Evolutionary conservation across 1,284 basidiomycete genomes (phyloP).

Genomic region (Mycocalia duriaeana): DNA sequence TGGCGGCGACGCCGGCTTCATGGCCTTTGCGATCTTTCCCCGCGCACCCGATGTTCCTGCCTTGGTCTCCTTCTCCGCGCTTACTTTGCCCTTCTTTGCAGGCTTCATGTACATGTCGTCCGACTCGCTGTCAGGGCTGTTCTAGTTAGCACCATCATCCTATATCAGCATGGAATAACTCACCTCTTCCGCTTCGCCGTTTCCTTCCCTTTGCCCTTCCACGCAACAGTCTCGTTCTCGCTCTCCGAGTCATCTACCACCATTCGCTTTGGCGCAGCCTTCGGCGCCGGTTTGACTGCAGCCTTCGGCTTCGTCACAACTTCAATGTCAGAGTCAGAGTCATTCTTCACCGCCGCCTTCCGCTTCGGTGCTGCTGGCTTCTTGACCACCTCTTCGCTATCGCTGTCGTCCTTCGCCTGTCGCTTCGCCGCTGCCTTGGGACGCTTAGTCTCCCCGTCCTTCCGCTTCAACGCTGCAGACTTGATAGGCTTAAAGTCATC

Average conservation of each 20-base stretch:
- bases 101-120: no score
- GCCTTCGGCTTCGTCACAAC: constrained; percentile 10
- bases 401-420: constrained; percentile 11
- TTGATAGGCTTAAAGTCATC: constrained; percentile 78
- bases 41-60: no score
- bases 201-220: constrained; percentile 34
- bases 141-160: no score
- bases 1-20: constrained; percentile 45
- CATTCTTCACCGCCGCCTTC: constrained; percentile 28
- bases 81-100: no score
- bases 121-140: constrained; percentile 33
- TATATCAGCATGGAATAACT: no score
- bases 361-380: constrained; percentile 8
- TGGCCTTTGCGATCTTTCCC: constrained; percentile 50
- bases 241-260: constrained; percentile 11
- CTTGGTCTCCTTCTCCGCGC: no score
- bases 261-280: constrained; percentile 5
- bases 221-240: constrained; percentile 22
- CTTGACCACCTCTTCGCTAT: constrained; percentile 7
- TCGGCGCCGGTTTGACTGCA: neutral
- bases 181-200: constrained; percentile 54
- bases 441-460: no score
- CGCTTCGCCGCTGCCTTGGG: constrained; percentile 40
- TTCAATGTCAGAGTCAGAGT: constrained; percentile 15
- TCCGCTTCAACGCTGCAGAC: no score